Evolutionary conservation across 164 flowering plant genomes (phyloP).

Genomic region (Berberis vulgaris): DNA sequence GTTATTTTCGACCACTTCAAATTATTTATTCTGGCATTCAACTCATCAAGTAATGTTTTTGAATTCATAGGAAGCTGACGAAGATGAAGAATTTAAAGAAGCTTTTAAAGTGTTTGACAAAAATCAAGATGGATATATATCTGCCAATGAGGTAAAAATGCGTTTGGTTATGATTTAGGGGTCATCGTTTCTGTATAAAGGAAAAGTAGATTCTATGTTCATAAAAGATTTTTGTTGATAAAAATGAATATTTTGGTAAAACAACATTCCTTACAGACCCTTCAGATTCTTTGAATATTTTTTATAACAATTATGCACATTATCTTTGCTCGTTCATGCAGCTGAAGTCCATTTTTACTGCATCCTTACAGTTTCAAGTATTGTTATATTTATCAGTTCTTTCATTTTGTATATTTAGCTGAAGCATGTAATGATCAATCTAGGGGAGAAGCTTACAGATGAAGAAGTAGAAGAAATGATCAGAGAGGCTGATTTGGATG

Average conservation of each 20-base stretch:
- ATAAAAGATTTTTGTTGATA: no score
- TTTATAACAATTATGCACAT: no score
- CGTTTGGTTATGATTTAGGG: conserved; percentile 1
- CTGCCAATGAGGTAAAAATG: conserved; percentile 54
- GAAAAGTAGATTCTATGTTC: no score
- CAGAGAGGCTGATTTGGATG: conserved; percentile 79
- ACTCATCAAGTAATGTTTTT: neutral
- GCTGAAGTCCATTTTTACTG: neutral
- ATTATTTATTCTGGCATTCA: no score
- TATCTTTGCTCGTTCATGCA: neutral
- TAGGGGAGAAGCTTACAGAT: conserved; percentile 76
- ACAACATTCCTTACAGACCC: no score
- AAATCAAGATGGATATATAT: conserved; percentile 72
- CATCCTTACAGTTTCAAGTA: neutral
- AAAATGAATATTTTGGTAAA: no score
- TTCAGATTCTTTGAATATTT: no score
- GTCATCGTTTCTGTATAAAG: neutral
- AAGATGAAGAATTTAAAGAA: conserved; percentile 71
- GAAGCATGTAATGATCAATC: conserved; percentile 77
- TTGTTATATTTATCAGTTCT: neutral
- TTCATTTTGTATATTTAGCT: conserved; percentile 61
- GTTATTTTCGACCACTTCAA: no score
- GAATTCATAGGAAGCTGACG: conserved; percentile 49
- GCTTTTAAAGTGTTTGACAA: conserved; percentile 86
- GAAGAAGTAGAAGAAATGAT: conserved; percentile 85